Conservation (phyloP, 2,329 filamentous ascomycete genomes). For the Fusarium sarcochroum region DNA sequence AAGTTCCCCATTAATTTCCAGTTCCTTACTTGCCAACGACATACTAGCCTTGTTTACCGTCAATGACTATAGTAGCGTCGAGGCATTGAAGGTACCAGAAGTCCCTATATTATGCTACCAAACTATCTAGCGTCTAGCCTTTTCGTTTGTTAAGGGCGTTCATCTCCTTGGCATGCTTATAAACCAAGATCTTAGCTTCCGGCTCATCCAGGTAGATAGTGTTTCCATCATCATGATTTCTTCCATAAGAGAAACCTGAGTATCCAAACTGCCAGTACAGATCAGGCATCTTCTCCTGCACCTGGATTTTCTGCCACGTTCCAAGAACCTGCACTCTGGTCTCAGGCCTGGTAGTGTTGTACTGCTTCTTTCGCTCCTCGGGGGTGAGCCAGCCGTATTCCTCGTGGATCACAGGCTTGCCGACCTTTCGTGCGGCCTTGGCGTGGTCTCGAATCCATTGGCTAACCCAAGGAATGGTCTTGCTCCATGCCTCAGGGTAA, state of each 20-base stretch:
- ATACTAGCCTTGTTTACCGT: too few relatives aligned
- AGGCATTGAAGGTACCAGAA: neutral
- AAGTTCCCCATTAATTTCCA: too few relatives aligned
- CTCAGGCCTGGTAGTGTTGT: slow-evolving; percentile 56
- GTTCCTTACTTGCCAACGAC: too few relatives aligned
- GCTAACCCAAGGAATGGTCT: slow-evolving; percentile 65
- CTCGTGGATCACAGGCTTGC: slow-evolving; percentile 68
- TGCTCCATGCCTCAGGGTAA: slow-evolving; percentile 70
- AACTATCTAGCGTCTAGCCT: neutral
- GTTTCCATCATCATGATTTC: slow-evolving; percentile 69
- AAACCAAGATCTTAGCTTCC: slow-evolving; percentile 60
- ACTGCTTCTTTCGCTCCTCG: slow-evolving; percentile 60
- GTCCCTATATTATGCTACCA: neutral
- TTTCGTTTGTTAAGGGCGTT: slow-evolving; percentile 45
- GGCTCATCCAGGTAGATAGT: slow-evolving; percentile 68
- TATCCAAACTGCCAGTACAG: slow-evolving; percentile 71
- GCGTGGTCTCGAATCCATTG: slow-evolving; percentile 71
- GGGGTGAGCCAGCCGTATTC: slow-evolving; percentile 62
- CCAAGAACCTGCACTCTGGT: slow-evolving; percentile 63
- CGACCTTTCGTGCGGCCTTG: slow-evolving; percentile 53
- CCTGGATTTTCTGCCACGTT: slow-evolving; percentile 64
- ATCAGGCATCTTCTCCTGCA: slow-evolving; percentile 65
- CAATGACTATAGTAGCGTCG: too few relatives aligned
- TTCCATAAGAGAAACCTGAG: slow-evolving; percentile 65
- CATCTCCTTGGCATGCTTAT: slow-evolving; percentile 60